Percentiles rank a stretch among this genome's conserved stretches.
phyloP scores from a whole-genome alignment of 306 rosid genomes.

The Sicyos baderoa region DNA sequence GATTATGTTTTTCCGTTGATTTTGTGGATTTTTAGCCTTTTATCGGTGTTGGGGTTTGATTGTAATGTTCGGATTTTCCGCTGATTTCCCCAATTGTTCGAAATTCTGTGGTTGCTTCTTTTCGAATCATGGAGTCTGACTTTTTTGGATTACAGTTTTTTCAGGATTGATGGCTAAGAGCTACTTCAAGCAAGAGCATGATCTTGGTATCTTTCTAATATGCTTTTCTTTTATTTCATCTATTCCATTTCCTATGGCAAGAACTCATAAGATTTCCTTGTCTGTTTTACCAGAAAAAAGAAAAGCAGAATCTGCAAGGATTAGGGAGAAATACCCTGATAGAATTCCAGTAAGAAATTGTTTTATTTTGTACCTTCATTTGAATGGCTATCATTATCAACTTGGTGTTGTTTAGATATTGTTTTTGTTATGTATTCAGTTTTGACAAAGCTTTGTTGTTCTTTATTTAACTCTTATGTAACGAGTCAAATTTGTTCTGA shows the following conservation, averaged over 20 bases:
- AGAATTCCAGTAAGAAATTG: constrained; percentile 70
- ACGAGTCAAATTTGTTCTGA: not conserved
- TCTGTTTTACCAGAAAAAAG: constrained; percentile 61
- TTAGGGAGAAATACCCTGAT: constrained; percentile 85
- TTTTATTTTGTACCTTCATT: not conserved
- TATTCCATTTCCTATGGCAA: not conserved
- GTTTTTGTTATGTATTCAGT: not conserved
- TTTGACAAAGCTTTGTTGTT: constrained; percentile 5
- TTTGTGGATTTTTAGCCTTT: not conserved
- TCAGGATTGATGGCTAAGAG: constrained; percentile 77
- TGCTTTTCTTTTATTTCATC: not conserved
- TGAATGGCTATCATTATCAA: not conserved
- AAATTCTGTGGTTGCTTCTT: not conserved
- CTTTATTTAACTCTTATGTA: no score
- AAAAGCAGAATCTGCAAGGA: constrained; percentile 83
- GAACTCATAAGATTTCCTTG: constrained; percentile 1
- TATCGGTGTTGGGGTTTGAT: not conserved
- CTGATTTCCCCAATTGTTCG: not conserved
- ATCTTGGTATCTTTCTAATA: constrained; percentile 48
- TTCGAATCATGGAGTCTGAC: constrained; percentile 13
- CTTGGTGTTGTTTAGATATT: not conserved
- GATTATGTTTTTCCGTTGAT: not conserved
- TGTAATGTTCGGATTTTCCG: not conserved
- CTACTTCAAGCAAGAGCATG: constrained; percentile 95
- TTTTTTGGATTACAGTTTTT: constrained; percentile 28